Evolutionary conservation across 345 rosid genomes (phyloP).

Genomic region (Adansonia digitata): DNA sequence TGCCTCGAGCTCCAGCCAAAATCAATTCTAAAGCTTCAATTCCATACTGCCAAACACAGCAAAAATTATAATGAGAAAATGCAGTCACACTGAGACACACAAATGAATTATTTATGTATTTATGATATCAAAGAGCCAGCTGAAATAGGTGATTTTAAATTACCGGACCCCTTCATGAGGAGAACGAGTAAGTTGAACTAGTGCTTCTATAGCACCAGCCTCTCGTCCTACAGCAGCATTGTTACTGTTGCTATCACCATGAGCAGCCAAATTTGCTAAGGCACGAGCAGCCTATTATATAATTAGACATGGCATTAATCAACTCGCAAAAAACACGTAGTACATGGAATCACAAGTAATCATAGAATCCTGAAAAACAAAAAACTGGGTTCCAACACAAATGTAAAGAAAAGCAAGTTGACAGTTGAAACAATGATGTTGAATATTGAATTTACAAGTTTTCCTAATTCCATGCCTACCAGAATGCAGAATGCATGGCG

Average conservation of each 20-base stretch:
- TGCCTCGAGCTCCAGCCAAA: not conserved
- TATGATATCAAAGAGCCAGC: not conserved
- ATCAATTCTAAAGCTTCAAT: constrained; percentile 1
- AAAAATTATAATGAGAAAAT: not conserved
- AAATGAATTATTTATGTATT: constrained; percentile 2
- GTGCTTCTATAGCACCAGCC: constrained; percentile 88
- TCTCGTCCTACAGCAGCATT: constrained; percentile 93
- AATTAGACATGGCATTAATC: not conserved
- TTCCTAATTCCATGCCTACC: not conserved
- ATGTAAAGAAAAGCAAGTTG: not conserved
- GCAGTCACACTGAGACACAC: not conserved
- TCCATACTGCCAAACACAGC: not conserved
- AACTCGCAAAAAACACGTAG: not conserved
- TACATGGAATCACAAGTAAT: not conserved
- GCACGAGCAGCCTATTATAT: constrained; percentile 82
- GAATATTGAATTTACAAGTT: not conserved
- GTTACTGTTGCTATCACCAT: constrained; percentile 84
- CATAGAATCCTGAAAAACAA: not conserved
- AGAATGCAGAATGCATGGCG: no score
- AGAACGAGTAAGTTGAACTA: constrained; percentile 77
- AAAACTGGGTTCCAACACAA: not conserved
- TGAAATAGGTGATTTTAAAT: not conserved
- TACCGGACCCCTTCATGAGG: constrained; percentile 93
- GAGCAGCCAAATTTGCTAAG: no score
- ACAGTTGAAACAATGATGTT: not conserved